Evolutionary conservation across 441 rosid genomes (phyloP), one percentile per base, ranked within the genome.

Genomic region (Corymbia calophylla): DNA sequence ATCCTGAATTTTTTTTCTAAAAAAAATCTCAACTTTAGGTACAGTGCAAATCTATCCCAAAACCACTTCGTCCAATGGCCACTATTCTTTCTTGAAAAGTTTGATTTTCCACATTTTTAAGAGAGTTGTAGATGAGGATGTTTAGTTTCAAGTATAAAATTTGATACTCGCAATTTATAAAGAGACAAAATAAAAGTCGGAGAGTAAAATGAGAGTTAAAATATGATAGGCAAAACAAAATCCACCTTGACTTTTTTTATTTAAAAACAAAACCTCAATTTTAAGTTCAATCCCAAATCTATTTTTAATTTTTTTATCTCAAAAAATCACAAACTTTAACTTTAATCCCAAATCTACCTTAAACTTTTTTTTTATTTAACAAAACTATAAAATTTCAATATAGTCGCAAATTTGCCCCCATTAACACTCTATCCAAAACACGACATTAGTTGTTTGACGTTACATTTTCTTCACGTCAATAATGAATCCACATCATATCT

Each of bases 1-100:
- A 2, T 18, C 9, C 80, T 7, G 0, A 8, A 9, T 1, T 8
- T 18, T 32, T 32, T 68, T 68, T 17, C 9, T 17, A 2, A 31
- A 17, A 31, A 68, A 32, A 0, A 32, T 32, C 10, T 9, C 47
- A 18, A 32, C 5, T 68, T 68, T 68, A 32, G 32, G 80, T 32
- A 5, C 47, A 68, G 7, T 68, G 21, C 23, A 68, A 66, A 66
- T 66, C 39, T 18, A 19, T 10, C 23, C 47, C 25, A 3, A 68
- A 39, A 39, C 44, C 44, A 39, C 44, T 39, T 39, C 44, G 44
- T 39, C 5, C 44, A 39, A 39, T 39, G 44, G 44, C 44, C 44
- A 39, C 44, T 39, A 5, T 39, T 39, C 44, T 39, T 39, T 39
- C 5, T 39, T 39, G 44, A 5, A 39, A 39, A 39, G 44, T 39